Conservation (phyloP, 495 filamentous ascomycete species). For the Parachaetomium inaequale region DNA sequence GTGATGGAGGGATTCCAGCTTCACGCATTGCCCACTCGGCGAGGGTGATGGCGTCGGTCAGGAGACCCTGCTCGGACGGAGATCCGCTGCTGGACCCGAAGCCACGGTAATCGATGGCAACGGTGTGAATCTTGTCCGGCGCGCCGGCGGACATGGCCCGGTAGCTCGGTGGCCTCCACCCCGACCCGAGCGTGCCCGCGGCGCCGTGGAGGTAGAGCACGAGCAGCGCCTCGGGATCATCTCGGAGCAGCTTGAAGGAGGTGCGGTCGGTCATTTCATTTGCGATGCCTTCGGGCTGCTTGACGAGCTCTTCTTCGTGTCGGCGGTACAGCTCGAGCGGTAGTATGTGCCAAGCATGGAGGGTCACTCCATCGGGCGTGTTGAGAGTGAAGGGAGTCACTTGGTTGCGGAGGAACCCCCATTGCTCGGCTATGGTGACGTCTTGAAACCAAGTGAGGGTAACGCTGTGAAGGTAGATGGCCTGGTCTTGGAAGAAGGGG, state of each 20-base stretch:
- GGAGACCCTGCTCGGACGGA: constrained; percentile 76
- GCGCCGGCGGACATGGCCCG: constrained; percentile 56
- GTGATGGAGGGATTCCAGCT: constrained; percentile 60
- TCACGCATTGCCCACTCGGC: constrained; percentile 65
- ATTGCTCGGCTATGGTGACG: constrained; percentile 65
- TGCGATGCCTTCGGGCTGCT: constrained; percentile 45
- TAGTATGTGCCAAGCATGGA: constrained; percentile 69
- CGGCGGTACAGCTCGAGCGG: constrained; percentile 58
- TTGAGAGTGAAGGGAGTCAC: constrained; percentile 60
- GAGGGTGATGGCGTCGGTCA: constrained; percentile 68
- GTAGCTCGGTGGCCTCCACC: constrained; percentile 58
- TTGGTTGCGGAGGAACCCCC: constrained; percentile 77
- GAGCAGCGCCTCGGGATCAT: constrained; percentile 56
- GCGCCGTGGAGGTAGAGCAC: constrained; percentile 58
- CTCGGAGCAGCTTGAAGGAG: constrained; percentile 53
- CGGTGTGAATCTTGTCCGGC: constrained; percentile 50
- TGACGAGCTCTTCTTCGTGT: constrained; percentile 48
- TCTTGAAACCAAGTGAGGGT: constrained; percentile 63
- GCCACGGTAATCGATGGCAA: constrained; percentile 81
- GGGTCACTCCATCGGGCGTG: constrained; percentile 50
- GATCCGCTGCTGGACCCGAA: constrained; percentile 73
- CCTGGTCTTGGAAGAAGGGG: constrained; percentile 48
- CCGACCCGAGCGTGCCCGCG: constrained; percentile 60
- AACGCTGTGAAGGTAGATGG: constrained; percentile 62
- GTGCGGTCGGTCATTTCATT: constrained; percentile 49